Evolutionary conservation across 768 basidiomycete genomes (phyloP).

Genomic region (Pleurotus tuoliensis): DNA sequence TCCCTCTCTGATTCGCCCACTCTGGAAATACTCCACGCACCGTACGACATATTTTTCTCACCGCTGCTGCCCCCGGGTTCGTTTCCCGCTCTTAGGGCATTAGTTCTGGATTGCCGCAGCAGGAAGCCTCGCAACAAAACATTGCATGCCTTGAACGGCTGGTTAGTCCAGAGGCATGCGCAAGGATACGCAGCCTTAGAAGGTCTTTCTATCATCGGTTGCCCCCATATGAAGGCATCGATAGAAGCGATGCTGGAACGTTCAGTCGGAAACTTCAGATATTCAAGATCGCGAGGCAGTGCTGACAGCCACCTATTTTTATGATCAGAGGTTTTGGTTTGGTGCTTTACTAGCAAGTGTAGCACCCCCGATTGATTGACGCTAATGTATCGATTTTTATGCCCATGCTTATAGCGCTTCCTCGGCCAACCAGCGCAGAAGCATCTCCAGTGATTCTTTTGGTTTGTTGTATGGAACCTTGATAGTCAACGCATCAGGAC

Average conservation of each 20-base stretch:
- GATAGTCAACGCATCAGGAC: background rate
- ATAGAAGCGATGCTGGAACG: background rate
- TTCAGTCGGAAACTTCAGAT: background rate
- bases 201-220: background rate
- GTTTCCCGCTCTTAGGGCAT: background rate
- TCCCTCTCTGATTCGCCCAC: background rate
- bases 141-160: background rate
- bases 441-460: constrained; percentile 44
- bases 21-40: too few species aligned
- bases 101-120: background rate
- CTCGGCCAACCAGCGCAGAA: constrained; percentile 44
- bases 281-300: too few species aligned
- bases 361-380: too few species aligned
- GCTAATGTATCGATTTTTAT: too few species aligned
- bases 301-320: too few species aligned
- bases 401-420: constrained; percentile 11
- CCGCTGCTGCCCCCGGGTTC: background rate
- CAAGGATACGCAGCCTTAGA: background rate
- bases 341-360: too few species aligned
- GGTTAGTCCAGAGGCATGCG: background rate
- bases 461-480: constrained; percentile 66
- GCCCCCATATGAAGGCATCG: background rate
- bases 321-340: too few species aligned
- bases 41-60: background rate
- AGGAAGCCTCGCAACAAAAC: background rate